Conservation (phyloP, 148 eudicot species). For the Arctostaphylos glauca region DNA sequence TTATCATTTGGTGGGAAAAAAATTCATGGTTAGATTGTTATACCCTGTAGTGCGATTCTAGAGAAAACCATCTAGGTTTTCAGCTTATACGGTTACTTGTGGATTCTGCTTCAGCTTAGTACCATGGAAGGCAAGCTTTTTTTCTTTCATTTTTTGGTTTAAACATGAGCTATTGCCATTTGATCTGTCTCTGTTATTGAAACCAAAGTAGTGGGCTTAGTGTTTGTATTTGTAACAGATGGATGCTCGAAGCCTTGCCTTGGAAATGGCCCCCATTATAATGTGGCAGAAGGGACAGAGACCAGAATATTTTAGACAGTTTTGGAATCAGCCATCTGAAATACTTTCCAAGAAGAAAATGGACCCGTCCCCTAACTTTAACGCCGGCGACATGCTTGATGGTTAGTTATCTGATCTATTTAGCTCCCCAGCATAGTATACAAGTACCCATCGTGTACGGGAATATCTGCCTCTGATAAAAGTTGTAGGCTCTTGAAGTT, state of each 20-base stretch:
- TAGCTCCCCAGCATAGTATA: not conserved
- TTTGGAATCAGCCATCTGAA: constrained; percentile 66
- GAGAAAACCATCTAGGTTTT: not conserved
- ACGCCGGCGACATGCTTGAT: constrained; percentile 62
- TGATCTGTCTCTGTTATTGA: not conserved
- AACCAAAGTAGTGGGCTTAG: not conserved
- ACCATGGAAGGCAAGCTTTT: not conserved
- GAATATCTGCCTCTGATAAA: not conserved
- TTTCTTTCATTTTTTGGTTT: not conserved
- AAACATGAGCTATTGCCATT: not conserved
- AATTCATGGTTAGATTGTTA: not conserved
- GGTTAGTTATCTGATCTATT: constrained; percentile 44
- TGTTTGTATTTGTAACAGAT: constrained; percentile 45
- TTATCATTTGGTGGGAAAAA: not conserved
- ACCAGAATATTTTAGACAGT: constrained; percentile 63
- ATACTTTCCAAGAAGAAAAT: constrained; percentile 33
- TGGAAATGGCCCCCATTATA: constrained; percentile 84
- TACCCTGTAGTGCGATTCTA: not conserved
- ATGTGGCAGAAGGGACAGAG: constrained; percentile 76
- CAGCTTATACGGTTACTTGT: not conserved
- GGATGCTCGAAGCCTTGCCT: constrained; percentile 83
- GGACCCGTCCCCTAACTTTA: constrained; percentile 36
- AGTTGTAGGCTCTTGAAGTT: not conserved
- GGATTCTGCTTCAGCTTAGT: not conserved
- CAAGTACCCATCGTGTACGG: not conserved